Conservation (phyloP, 495 filamentous ascomycete species). For the Trichoderma parareesei region DNA sequence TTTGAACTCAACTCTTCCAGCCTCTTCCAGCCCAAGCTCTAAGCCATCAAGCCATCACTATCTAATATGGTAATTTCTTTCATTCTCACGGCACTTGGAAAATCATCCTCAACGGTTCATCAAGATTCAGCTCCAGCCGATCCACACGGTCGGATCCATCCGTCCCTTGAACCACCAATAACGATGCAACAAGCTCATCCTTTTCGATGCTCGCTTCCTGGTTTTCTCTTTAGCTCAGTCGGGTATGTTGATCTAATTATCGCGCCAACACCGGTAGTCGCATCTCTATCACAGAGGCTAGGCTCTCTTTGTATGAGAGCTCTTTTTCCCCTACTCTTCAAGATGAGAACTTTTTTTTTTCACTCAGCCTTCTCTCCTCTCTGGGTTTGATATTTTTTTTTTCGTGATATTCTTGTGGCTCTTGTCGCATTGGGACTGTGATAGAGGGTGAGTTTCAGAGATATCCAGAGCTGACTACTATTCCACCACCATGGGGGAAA, state of each 20-base stretch:
- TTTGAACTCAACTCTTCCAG: background rate
- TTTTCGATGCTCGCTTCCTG: background rate
- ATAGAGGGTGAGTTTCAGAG: background rate
- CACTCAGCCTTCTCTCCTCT: background rate
- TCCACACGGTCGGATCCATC: background rate
- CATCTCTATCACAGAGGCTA: background rate
- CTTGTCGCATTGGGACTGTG: background rate
- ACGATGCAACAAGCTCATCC: background rate
- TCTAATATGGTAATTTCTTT: too few species aligned
- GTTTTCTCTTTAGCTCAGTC: background rate
- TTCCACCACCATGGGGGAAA: background rate
- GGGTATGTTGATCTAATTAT: background rate
- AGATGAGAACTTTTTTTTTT: background rate
- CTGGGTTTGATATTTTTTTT: background rate
- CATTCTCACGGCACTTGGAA: too few species aligned
- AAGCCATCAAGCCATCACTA: too few species aligned
- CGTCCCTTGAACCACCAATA: background rate
- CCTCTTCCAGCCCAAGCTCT: background rate
- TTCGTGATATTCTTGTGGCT: too few species aligned
- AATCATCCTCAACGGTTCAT: background rate
- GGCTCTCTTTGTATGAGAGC: background rate
- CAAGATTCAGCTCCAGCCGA: background rate
- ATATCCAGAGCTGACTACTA: too few species aligned
- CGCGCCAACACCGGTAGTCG: background rate
- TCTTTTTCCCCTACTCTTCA: background rate